phyloP scores from a whole-genome alignment of 495 filamentous ascomycete species.

The Cryomyces minteri region DNA sequence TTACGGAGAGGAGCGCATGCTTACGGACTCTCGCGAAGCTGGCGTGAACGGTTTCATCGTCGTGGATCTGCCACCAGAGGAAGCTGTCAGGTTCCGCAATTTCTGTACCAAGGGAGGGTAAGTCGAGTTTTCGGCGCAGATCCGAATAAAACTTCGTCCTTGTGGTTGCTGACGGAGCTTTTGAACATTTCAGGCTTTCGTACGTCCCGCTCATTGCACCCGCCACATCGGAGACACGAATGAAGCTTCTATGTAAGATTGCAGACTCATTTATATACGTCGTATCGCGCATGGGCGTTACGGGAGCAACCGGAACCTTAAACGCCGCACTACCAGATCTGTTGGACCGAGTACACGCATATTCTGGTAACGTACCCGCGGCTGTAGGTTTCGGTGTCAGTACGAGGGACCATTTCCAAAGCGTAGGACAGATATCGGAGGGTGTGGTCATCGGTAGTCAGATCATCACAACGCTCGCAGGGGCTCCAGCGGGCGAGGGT shows the following conservation, averaged over 20 bases:
- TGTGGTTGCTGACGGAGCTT: neutral
- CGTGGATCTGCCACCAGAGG: constrained; percentile 91
- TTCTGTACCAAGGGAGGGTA: constrained; percentile 60
- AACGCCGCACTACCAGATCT: constrained; percentile 65
- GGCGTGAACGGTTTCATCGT: constrained; percentile 96
- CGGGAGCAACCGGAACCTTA: constrained; percentile 69
- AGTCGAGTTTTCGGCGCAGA: constrained; percentile 8
- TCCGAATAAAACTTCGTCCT: neutral
- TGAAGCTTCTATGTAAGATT: constrained; percentile 91
- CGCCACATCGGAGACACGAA: constrained; percentile 74
- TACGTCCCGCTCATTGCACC: constrained; percentile 94
- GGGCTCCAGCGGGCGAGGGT: constrained; percentile 49
- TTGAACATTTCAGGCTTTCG: constrained; percentile 38
- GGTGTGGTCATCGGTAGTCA: constrained; percentile 97
- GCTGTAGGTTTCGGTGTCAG: constrained; percentile 93
- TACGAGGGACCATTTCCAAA: constrained; percentile 83
- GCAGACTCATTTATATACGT: constrained; percentile 99
- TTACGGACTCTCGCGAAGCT: constrained; percentile 68
- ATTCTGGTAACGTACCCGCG: constrained; percentile 75
- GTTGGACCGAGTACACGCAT: constrained; percentile 70
- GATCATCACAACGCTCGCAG: constrained; percentile 62
- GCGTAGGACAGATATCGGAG: constrained; percentile 66
- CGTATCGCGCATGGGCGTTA: constrained; percentile 93
- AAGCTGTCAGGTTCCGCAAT: constrained; percentile 80
- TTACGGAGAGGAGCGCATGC: constrained; percentile 80